A percentile compares a stretch with the other conserved stretches of the same genome.
Evolutionary conservation across 352 stramenopile genomes (phyloP).

Genomic region (Pythium aristosporum): DNA sequence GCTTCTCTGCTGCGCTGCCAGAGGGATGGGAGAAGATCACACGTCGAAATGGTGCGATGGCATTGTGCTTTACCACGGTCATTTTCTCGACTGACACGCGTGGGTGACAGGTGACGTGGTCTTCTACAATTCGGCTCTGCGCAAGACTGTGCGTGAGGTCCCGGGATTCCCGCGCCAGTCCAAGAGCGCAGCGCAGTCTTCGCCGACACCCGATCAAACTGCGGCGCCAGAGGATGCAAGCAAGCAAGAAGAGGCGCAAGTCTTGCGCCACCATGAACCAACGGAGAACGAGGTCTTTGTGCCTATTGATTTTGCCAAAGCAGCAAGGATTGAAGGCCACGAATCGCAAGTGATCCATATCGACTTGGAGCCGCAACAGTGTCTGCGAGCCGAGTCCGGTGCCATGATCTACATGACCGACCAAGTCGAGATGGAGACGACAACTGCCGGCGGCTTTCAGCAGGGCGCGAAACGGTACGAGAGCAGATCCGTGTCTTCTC

Average conservation of each 20-base stretch:
- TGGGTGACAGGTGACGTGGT: conserved; percentile 45
- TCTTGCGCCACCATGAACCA: conserved; percentile 29
- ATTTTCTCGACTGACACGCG: neutral
- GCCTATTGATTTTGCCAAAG: conserved; percentile 81
- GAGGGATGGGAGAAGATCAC: conserved; percentile 63
- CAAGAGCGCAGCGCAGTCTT: conserved; percentile 2
- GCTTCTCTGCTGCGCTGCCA: conserved; percentile 39
- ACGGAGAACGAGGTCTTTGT: conserved; percentile 64
- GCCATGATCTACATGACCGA: conserved; percentile 97
- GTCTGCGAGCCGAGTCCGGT: conserved; percentile 90
- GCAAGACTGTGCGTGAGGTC: conserved; percentile 58
- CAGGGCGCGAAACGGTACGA: conserved; percentile 79
- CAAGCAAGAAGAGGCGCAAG: conserved; percentile 8
- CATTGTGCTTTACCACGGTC: neutral
- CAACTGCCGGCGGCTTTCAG: conserved; percentile 87
- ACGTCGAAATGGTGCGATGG: conserved; percentile 48
- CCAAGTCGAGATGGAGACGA: conserved; percentile 90
- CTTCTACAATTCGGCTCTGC: conserved; percentile 61
- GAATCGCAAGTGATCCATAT: conserved; percentile 86
- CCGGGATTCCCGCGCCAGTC: conserved; percentile 34
- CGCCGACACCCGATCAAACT: conserved; percentile 1
- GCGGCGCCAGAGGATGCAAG: conserved; percentile 1
- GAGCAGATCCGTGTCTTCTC: no score
- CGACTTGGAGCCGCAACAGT: conserved; percentile 88
- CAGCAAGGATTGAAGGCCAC: conserved; percentile 75